Evolutionary conservation across 2,329 filamentous ascomycete species (phyloP), one percentile per base, ranked within the genome.

Genomic region (Colletotrichum tropicale): DNA sequence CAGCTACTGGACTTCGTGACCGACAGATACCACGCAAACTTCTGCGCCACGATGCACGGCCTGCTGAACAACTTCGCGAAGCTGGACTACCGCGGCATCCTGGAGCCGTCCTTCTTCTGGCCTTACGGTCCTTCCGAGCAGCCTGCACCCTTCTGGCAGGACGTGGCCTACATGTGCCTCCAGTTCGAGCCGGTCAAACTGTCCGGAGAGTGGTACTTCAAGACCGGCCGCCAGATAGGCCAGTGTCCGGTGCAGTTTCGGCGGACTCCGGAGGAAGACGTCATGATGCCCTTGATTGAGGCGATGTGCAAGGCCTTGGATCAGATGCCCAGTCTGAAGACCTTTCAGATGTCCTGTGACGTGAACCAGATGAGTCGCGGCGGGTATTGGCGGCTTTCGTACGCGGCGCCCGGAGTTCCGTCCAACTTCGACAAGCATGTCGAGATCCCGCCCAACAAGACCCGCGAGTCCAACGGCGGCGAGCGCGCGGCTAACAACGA

Each of bases 391-490:
- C n/a, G 43, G 6, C n/a, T 52, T 52, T 21, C 12, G 43, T 52
- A 52, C 43, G n/a, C n/a, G n/a, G n/a, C 43, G 43, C 43, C 43
- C 0, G 43, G 43, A 1, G n/a, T 52, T 52, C 10, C 43, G 2
- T 52, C 43, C 6, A 24, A 52, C n/a, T 52, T 52, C 43, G 43
- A 52, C 43, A 13, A 13, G 43, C 43, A 52, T 13, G 43, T 52
- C 0, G 43, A 21, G n/a, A 52, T 52, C 43, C 43, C 43, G 43
- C 1, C 4, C 2, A 21, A 52, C n/a, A 3, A 5, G 43, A 1
- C n/a, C 0, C 43, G 43, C 4, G 43, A 0, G n/a, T 24, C 43
- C n/a, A 4, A 4, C 4, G 12, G n/a, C 12, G 4, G 6, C 2
- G 43, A 21, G 43, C 0, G 3, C 43, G 43, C n/a, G 43, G 12